Conservation (phyloP, 768 basidiomycete species). For the Termitomyces sp. region DNA sequence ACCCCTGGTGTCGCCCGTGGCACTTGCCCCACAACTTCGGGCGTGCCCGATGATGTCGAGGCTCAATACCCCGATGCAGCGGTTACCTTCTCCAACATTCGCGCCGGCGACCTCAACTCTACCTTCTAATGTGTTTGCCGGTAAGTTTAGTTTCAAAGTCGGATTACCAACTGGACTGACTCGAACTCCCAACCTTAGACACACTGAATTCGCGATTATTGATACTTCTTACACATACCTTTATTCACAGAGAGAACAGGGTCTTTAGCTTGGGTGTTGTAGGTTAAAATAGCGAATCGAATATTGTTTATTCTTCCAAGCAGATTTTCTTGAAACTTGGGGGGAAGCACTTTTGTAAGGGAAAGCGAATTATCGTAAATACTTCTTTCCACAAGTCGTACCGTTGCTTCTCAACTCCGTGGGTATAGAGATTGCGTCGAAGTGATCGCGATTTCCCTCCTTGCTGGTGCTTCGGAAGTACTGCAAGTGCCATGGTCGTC, state of each 20-base stretch:
- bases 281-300: not conserved
- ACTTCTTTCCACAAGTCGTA: too few species aligned
- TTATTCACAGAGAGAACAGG: not conserved
- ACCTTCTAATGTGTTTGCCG: not conserved
- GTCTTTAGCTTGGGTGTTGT: not conserved
- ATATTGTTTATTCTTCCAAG: too few species aligned
- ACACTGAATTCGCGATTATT: not conserved
- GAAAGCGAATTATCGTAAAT: too few species aligned
- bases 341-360: too few species aligned
- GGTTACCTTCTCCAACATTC: constrained; percentile 55
- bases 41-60: constrained; percentile 43
- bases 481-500: too few species aligned
- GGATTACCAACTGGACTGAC: not conserved
- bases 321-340: too few species aligned
- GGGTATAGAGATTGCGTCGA: too few species aligned
- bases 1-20: constrained; percentile 45
- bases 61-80: constrained; percentile 30
- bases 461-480: too few species aligned
- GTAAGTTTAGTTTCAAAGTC: not conserved
- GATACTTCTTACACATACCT: too few species aligned
- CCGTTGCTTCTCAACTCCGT: too few species aligned
- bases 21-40: constrained; percentile 44
- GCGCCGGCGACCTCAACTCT: constrained; percentile 40
- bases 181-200: not conserved
- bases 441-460: too few species aligned